A percentile compares a stretch with the other conserved stretches of the same genome.
phyloP scores from a whole-genome alignment of 176 grass and related monocot genomes.

The Ensete glaucum region DNA sequence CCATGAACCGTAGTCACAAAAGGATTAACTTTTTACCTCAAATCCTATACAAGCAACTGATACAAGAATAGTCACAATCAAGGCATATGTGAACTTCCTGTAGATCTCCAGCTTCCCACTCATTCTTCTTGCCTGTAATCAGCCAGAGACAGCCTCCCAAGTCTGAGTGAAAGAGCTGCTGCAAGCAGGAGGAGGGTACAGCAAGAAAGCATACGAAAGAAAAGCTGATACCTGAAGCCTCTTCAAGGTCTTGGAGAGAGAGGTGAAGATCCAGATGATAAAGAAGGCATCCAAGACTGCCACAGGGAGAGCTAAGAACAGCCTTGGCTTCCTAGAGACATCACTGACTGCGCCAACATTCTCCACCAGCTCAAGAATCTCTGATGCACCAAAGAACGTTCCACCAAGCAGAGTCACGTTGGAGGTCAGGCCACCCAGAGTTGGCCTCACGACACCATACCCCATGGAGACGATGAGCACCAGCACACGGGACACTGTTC shows the following conservation, averaged over 20 bases:
- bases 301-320: constrained; percentile 8
- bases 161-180: not conserved
- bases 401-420: constrained; percentile 5
- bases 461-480: constrained; percentile 7
- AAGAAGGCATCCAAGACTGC: constrained; percentile 6
- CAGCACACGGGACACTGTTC: not conserved
- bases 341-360: constrained; percentile 8
- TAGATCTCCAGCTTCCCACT: constrained; percentile 6
- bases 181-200: not conserved
- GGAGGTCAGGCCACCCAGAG: constrained; percentile 6
- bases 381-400: not conserved
- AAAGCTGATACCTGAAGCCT: not conserved
- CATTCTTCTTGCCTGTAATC: not conserved
- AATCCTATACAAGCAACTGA: constrained; percentile 3
- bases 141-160: not conserved
- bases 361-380: constrained; percentile 12
- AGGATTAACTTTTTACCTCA: not conserved
- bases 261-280: constrained; percentile 13
- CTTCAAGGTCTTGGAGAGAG: constrained; percentile 1
- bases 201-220: not conserved
- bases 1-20: not conserved
- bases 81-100: constrained; percentile 7
- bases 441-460: constrained; percentile 11
- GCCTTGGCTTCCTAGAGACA: constrained; percentile 7
- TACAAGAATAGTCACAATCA: not conserved